A percentile compares a stretch with the other conserved stretches of the same genome.
Evolutionary conservation across 2,329 filamentous ascomycete species (phyloP).

Genomic region (Aspergillus sp.): DNA sequence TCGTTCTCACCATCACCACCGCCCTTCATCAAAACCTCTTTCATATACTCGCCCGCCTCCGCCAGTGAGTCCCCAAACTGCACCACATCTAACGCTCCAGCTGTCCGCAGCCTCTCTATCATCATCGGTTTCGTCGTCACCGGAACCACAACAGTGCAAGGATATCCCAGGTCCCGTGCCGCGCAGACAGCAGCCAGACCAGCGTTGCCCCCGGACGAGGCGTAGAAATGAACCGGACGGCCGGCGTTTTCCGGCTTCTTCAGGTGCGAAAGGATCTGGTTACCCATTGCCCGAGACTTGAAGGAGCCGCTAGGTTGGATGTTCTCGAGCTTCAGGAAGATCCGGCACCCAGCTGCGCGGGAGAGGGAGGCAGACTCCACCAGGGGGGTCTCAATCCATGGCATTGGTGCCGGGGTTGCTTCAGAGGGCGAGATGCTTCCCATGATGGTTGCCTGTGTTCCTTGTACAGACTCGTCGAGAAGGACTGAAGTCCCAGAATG

Average conservation of each 20-base stretch:
- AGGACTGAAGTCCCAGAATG: not conserved
- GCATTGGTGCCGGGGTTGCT: conserved; percentile 26
- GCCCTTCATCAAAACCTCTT: conserved; percentile 40
- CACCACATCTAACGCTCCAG: conserved; percentile 59
- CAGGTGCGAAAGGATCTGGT: conserved; percentile 54
- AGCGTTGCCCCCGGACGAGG: conserved; percentile 73
- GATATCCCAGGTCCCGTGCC: conserved; percentile 54
- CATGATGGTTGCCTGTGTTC: conserved; percentile 18
- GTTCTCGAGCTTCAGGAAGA: conserved; percentile 79
- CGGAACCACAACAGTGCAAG: conserved; percentile 69
- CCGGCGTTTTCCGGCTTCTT: conserved; percentile 32
- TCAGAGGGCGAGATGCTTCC: conserved; percentile 27
- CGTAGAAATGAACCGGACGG: conserved; percentile 62
- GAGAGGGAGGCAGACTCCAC: conserved; percentile 60
- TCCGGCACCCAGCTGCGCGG: conserved; percentile 63
- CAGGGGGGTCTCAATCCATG: conserved; percentile 66
- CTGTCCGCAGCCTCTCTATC: conserved; percentile 59
- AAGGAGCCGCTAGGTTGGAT: conserved; percentile 79
- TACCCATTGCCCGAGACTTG: conserved; percentile 70
- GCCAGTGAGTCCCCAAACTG: conserved; percentile 60
- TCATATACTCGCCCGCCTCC: conserved; percentile 61
- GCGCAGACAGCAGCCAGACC: conserved; percentile 73
- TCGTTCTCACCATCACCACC: conserved; percentile 15
- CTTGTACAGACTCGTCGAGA: not conserved
- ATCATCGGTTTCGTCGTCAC: conserved; percentile 58